Conservation (phyloP, 2,329 filamentous ascomycete genomes). For the Hypoxylon sp. region DNA sequence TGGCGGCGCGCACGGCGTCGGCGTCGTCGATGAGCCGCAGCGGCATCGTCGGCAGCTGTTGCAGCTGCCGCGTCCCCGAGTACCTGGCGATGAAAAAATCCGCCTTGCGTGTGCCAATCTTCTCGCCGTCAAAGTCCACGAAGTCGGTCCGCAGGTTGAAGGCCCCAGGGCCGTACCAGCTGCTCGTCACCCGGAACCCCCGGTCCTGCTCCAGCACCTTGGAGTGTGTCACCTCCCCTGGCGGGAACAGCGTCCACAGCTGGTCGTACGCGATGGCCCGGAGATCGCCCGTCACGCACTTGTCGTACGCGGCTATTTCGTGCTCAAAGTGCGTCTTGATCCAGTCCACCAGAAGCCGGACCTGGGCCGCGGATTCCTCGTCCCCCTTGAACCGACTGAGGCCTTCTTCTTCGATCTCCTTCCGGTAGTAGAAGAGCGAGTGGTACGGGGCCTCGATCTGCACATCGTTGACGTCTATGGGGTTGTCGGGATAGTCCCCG, state of each 20-base stretch:
- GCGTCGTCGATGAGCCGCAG: conserved; percentile 42
- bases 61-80: conserved; percentile 36
- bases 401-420: conserved; percentile 40
- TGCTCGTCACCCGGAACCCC: conserved; percentile 42
- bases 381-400: conserved; percentile 41
- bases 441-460: conserved; percentile 39
- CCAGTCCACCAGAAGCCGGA: conserved; percentile 43
- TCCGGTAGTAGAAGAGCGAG: conserved; percentile 42
- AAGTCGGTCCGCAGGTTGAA: conserved; percentile 41
- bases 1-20: conserved; percentile 26
- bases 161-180: conserved; percentile 40
- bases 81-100: conserved; percentile 43
- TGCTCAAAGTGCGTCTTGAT: conserved; percentile 44
- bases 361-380: conserved; percentile 38
- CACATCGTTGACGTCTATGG: conserved; percentile 37
- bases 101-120: conserved; percentile 40
- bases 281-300: conserved; percentile 36
- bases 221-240: conserved; percentile 40
- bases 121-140: conserved; percentile 49
- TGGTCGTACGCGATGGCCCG: conserved; percentile 41
- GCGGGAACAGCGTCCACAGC: conserved; percentile 45
- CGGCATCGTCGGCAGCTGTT: conserved; percentile 43
- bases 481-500: conserved; percentile 36
- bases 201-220: conserved; percentile 40
- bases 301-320: conserved; percentile 40